Percentiles rank a stretch among this genome's conserved stretches.
Conservation (phyloP, 106 monocot species). For the Gastrodia elata region DNA sequence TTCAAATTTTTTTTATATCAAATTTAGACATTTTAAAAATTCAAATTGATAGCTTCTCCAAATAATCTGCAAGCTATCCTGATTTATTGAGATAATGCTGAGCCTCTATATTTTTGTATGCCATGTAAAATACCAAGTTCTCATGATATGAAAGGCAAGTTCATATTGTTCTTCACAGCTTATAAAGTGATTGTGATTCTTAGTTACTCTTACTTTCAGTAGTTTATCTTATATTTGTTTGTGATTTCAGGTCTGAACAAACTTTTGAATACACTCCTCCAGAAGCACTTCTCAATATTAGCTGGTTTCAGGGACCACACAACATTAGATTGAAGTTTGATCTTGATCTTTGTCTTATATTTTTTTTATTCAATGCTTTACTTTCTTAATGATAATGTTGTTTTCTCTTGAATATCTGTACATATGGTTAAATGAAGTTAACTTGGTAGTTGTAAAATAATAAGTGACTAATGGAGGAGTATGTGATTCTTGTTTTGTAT, state of each 20-base stretch:
- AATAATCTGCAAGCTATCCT: neutral
- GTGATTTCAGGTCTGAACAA: constrained; percentile 62
- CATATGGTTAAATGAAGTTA: neutral
- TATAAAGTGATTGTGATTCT: neutral
- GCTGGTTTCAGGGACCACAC: constrained; percentile 63
- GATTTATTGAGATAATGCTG: neutral
- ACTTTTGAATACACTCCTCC: constrained; percentile 86
- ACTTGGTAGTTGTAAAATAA: neutral
- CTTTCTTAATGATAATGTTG: neutral
- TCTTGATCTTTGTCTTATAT: constrained; percentile 12
- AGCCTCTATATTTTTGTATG: neutral
- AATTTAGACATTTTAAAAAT: neutral
- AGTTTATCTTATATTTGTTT: constrained; percentile 2
- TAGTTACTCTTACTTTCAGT: neutral
- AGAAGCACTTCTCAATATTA: constrained; percentile 81
- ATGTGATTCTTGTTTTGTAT: neutral
- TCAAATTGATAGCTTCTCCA: neutral
- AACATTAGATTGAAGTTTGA: constrained; percentile 45
- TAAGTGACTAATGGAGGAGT: neutral
- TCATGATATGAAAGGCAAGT: neutral
- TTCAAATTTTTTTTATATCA: neutral
- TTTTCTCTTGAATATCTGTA: neutral
- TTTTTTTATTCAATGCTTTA: neutral
- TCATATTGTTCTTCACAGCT: constrained; percentile 1
- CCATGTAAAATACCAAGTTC: neutral